Evolutionary conservation across 768 basidiomycete species (phyloP).

Genomic region (Suillus plorans): DNA sequence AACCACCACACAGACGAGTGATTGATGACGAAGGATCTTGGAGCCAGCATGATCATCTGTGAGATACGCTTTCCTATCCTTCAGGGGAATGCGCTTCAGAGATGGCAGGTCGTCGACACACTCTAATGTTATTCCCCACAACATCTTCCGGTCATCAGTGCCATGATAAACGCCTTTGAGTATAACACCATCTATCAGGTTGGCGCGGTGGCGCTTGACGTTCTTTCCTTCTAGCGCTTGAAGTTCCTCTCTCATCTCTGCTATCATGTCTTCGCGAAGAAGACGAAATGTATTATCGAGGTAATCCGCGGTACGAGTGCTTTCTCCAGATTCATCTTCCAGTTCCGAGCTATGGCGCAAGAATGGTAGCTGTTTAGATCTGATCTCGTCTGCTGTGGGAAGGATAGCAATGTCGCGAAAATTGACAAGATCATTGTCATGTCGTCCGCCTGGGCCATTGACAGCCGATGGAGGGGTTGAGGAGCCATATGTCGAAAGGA

Average conservation of each 20-base stretch:
- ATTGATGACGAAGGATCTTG: constrained; percentile 48
- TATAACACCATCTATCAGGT: constrained; percentile 34
- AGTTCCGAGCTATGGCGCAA: constrained; percentile 40
- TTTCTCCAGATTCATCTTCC: constrained; percentile 38
- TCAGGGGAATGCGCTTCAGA: constrained; percentile 25
- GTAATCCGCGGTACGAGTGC: constrained; percentile 38
- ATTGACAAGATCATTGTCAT: constrained; percentile 61
- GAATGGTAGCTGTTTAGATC: constrained; percentile 42
- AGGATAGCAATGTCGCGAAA: constrained; percentile 56
- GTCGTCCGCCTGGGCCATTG: constrained; percentile 53
- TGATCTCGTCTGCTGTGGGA: constrained; percentile 56
- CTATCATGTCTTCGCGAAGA: constrained; percentile 55
- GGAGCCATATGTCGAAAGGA: constrained; percentile 23
- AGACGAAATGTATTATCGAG: constrained; percentile 63
- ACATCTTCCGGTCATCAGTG: constrained; percentile 17
- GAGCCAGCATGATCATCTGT: constrained; percentile 27
- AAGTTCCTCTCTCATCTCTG: constrained; percentile 52
- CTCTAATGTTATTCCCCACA: constrained; percentile 40
- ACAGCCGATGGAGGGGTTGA: constrained; percentile 20
- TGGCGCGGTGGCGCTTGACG: constrained; percentile 36
- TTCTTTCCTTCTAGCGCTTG: constrained; percentile 37
- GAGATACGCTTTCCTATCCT: constrained; percentile 36
- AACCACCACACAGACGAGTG: constrained; percentile 46
- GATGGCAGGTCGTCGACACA: constrained; percentile 34
- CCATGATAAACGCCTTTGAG: constrained; percentile 35